Conservation (phyloP, 1,284 basidiomycete genomes). For the Heterobasidion parviporum region DNA sequence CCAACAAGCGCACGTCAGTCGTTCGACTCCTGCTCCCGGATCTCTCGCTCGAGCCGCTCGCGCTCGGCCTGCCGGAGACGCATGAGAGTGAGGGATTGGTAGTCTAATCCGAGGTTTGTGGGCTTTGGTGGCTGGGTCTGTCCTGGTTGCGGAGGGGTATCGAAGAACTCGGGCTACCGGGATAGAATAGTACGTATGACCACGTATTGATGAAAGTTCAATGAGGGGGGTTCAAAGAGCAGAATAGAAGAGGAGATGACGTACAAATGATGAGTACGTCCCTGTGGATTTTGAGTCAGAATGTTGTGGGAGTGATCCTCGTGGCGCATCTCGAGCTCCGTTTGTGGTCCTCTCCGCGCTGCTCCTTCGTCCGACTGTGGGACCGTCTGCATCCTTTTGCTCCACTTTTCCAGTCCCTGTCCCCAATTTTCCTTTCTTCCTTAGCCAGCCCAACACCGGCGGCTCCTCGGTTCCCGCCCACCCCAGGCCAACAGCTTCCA, state of each 20-base stretch:
- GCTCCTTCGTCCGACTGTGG: not conserved
- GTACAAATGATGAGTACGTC: conserved; percentile 44
- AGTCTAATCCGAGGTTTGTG: conserved; percentile 43
- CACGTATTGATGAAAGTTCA: conserved; percentile 2
- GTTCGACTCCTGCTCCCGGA: conserved; percentile 53
- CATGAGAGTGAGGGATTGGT: conserved; percentile 76
- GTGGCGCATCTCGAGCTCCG: conserved; percentile 16
- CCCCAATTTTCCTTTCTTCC: conserved; percentile 57
- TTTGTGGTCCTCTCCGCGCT: not conserved
- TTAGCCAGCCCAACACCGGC: conserved; percentile 67
- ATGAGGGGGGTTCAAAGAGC: conserved; percentile 2
- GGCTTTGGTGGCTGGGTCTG: conserved; percentile 14
- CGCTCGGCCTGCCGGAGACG: conserved; percentile 75
- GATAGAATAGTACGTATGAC: conserved; percentile 1
- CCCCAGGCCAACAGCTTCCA: conserved; percentile 37
- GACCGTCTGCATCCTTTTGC: not conserved
- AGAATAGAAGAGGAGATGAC: conserved; percentile 16
- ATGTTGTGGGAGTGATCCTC: conserved; percentile 14
- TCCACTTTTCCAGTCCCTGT: not conserved
- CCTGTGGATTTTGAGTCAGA: conserved; percentile 16
- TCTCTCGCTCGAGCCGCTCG: conserved; percentile 69
- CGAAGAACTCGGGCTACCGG: conserved; percentile 18
- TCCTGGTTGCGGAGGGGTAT: not conserved
- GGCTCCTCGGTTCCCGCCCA: conserved; percentile 63
- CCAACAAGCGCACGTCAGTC: not conserved